These are phyloP conservation scores for Picea abies DNA, from an alignment of 83 land plant species.

Conservation along the genomic window DNA sequence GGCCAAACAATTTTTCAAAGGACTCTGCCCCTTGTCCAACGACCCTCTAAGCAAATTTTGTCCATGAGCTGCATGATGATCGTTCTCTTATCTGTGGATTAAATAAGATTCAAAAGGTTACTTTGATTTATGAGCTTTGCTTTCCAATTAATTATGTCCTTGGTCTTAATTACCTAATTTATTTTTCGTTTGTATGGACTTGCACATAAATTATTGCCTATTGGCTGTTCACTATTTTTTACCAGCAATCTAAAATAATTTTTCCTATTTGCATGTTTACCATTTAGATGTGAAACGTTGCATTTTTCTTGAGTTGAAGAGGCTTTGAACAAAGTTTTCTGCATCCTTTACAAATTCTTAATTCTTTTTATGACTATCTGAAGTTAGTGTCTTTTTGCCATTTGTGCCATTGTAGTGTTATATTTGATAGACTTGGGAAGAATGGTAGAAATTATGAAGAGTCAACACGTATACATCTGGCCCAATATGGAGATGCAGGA, in stretches of 20 bases:
- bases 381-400: not conserved
- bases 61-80: too few species aligned
- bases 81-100: too few species aligned
- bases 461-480: conserved; percentile 68
- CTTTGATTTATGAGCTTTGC: too few species aligned
- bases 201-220: not conserved
- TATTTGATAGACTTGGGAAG: conserved; percentile 68
- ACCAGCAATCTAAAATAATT: not conserved
- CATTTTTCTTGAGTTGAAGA: not conserved
- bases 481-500: conserved; percentile 87
- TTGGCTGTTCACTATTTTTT: too few species aligned
- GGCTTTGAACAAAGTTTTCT: not conserved
- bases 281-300: not conserved
- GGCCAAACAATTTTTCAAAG: too few species aligned
- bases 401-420: conserved; percentile 53
- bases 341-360: not conserved
- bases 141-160: too few species aligned
- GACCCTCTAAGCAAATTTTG: too few species aligned
- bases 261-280: not conserved
- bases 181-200: too few species aligned
- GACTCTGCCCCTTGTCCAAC: too few species aligned
- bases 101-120: too few species aligned
- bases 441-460: conserved; percentile 61
- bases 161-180: too few species aligned
- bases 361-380: not conserved